These are phyloP conservation scores for Scleroderma bovista DNA, from an alignment of 768 basidiomycete species.

Conservation along the genomic window DNA sequence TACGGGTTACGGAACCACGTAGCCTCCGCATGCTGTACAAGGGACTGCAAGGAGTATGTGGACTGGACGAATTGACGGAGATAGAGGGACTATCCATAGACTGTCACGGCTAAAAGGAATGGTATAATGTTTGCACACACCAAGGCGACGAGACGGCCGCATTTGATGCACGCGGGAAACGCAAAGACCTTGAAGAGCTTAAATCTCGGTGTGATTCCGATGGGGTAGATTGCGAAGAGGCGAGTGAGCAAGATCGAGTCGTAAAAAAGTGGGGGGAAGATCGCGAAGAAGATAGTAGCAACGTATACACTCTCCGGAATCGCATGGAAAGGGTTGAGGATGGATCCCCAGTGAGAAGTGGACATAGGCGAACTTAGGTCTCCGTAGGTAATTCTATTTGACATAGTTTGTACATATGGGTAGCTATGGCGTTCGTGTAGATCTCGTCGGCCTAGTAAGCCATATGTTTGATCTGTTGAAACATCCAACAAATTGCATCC, in stretches of 20 bases:
- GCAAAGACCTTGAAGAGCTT: too few species aligned
- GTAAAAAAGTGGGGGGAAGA: constrained; percentile 30
- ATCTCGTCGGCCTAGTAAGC: too few species aligned
- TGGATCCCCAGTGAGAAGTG: too few species aligned
- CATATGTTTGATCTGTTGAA: too few species aligned
- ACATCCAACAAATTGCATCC: too few species aligned
- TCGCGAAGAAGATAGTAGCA: constrained; percentile 17
- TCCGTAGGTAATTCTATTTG: too few species aligned
- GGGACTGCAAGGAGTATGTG: not conserved
- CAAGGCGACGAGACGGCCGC: constrained; percentile 17
- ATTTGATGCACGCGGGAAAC: too few species aligned
- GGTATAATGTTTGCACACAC: not conserved
- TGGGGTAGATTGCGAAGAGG: constrained; percentile 32
- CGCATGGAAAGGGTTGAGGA: constrained; percentile 8
- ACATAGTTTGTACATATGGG: too few species aligned
- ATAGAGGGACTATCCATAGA: constrained; percentile 1
- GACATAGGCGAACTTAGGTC: too few species aligned
- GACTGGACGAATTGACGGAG: not conserved
- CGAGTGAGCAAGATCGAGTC: constrained; percentile 35
- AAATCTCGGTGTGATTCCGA: too few species aligned
- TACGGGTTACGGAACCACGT: too few species aligned
- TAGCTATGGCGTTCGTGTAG: too few species aligned
- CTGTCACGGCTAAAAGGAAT: not conserved
- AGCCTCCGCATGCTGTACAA: not conserved
- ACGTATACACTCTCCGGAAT: constrained; percentile 15